A percentile compares a stretch with the other conserved stretches of the same genome.
Conservation (phyloP, 2,329 filamentous ascomycete genomes). For the Diaporthe sp. region DNA sequence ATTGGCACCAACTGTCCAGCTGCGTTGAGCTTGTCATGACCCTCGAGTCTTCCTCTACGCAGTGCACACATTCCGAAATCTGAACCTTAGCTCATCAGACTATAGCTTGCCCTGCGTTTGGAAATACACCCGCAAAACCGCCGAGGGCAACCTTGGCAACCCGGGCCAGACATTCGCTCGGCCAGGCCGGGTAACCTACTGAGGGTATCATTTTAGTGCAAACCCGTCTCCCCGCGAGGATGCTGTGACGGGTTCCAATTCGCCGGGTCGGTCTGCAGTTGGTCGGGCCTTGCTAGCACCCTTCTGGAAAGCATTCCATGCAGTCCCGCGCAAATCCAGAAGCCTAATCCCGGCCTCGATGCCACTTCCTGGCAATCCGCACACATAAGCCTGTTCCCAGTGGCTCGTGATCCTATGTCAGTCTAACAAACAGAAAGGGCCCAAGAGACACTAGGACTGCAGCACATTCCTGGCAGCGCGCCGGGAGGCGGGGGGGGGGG, state of each 20-base stretch:
- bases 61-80: not conserved
- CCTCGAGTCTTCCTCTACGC: not conserved
- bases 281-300: slow-evolving; percentile 5
- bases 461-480: not conserved
- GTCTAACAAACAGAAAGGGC: not conserved
- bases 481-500: not conserved
- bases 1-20: not conserved
- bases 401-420: not conserved
- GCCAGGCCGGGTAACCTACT: slow-evolving; percentile 2
- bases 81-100: slow-evolving; percentile 17
- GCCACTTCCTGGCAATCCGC: not conserved
- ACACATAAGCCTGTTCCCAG: not conserved
- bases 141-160: slow-evolving; percentile 27
- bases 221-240: slow-evolving; percentile 7
- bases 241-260: slow-evolving; percentile 17
- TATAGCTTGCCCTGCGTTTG: slow-evolving; percentile 9
- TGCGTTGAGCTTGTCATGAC: not conserved
- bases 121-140: slow-evolving; percentile 26
- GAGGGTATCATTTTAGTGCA: not conserved
- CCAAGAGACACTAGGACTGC: not conserved
- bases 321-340: not conserved
- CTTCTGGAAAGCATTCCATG: slow-evolving; percentile 26
- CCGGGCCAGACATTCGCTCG: slow-evolving; percentile 4
- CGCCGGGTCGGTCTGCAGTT: slow-evolving; percentile 22
- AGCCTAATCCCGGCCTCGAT: not conserved